Conservation (phyloP, 1,284 basidiomycete species). For the Xerocomus nothofagi region DNA sequence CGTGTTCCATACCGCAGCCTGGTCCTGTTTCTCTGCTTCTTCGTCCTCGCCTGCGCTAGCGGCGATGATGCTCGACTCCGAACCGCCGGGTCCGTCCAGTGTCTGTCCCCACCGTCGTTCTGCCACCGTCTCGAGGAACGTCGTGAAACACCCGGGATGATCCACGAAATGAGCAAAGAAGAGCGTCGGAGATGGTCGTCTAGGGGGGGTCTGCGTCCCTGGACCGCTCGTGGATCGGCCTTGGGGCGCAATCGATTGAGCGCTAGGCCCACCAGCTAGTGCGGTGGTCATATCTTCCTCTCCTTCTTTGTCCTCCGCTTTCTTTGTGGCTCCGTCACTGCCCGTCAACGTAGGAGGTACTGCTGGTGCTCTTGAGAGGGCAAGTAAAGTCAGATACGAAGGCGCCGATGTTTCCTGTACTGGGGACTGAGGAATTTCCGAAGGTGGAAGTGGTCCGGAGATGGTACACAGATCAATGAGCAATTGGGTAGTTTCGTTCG, state of each 20-base stretch:
- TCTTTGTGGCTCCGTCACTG: constrained; percentile 35
- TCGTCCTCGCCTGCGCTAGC: constrained; percentile 40
- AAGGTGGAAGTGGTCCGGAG: constrained; percentile 46
- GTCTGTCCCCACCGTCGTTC: constrained; percentile 78
- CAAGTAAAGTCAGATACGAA: constrained; percentile 78
- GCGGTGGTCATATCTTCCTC: constrained; percentile 21
- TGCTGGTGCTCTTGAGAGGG: constrained; percentile 57
- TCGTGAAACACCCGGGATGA: constrained; percentile 79
- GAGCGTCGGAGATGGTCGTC: constrained; percentile 77
- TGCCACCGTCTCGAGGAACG: constrained; percentile 90
- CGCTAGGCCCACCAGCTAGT: constrained; percentile 14
- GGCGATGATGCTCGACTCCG: constrained; percentile 8
- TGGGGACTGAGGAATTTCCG: constrained; percentile 22
- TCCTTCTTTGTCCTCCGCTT: constrained; percentile 17
- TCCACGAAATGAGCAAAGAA: constrained; percentile 97
- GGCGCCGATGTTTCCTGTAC: constrained; percentile 40
- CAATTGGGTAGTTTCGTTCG: constrained; percentile 86
- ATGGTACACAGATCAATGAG: constrained; percentile 92
- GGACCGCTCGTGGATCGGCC: constrained; percentile 15
- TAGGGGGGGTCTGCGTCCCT: constrained; percentile 35
- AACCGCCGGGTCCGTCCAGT: constrained; percentile 44
- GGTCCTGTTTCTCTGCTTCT: constrained; percentile 65
- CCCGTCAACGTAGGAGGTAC: constrained; percentile 42
- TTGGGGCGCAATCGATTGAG: constrained; percentile 12
- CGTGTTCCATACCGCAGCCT: constrained; percentile 94